Evolutionary conservation across 225 moss, liverwort and hornwort species (phyloP).

Genomic region (Asterella californica): DNA sequence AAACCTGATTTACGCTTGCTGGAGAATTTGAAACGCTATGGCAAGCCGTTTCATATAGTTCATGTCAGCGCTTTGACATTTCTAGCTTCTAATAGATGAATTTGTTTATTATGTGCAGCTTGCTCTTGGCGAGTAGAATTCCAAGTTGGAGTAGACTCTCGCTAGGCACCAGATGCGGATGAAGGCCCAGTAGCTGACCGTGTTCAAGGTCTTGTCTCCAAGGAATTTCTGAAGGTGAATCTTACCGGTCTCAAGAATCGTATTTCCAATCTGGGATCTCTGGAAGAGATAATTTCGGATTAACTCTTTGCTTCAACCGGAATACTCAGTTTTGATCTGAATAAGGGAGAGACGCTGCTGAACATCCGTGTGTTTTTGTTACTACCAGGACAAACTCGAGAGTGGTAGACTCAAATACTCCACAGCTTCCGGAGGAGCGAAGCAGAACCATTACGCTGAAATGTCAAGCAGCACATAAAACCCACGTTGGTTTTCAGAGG

Average conservation of each 20-base stretch:
- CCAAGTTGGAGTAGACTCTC: background rate
- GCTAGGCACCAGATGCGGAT: background rate
- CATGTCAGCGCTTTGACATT: background rate
- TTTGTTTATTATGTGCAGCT: background rate
- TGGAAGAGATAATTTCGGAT: no score
- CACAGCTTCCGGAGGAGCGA: background rate
- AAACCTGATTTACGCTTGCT: no score
- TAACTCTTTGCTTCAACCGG: no score
- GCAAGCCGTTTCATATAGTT: no score
- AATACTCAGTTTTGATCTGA: no score
- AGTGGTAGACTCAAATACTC: background rate
- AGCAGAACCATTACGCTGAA: background rate
- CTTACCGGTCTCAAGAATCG: background rate
- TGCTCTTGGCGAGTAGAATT: background rate
- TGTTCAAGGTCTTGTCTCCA: background rate
- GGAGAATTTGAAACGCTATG: no score
- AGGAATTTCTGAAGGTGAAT: background rate
- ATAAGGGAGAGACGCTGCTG: background rate
- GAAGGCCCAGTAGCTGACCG: background rate
- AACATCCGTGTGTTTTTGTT: background rate
- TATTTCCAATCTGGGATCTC: no score
- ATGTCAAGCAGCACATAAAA: background rate
- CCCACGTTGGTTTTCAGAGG: background rate
- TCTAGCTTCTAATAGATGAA: background rate
- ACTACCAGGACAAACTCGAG: background rate